A percentile compares a stretch with the other conserved stretches of the same genome.
phyloP scores from a whole-genome alignment of 495 filamentous ascomycete species.

The Daldinia concentrica region DNA sequence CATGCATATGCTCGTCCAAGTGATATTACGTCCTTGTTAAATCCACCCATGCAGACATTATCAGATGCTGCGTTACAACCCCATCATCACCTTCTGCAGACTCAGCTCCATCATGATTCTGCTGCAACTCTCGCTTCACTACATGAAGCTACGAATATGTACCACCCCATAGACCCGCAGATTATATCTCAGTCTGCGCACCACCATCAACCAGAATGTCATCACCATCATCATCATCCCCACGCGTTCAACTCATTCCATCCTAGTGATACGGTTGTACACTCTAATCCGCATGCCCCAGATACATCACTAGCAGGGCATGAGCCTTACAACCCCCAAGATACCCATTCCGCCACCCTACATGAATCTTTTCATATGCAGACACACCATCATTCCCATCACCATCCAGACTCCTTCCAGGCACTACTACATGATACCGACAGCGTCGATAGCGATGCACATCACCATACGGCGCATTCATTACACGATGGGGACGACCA shows the following conservation, averaged over 20 bases:
- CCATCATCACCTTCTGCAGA: conserved; percentile 43
- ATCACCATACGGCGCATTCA: conserved; percentile 29
- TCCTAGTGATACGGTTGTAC: conserved; percentile 23
- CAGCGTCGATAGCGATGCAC: conserved; percentile 16
- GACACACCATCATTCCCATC: conserved; percentile 40
- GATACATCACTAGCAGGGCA: conserved; percentile 35
- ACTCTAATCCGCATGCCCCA: conserved; percentile 26
- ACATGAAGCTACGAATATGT: conserved; percentile 45
- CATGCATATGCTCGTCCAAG: conserved; percentile 50
- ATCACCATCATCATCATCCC: conserved; percentile 35
- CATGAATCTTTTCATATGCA: conserved; percentile 28
- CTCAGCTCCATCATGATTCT: conserved; percentile 43
- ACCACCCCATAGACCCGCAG: conserved; percentile 62
- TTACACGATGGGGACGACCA: conserved; percentile 26
- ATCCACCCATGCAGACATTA: conserved; percentile 41
- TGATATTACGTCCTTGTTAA: conserved; percentile 49
- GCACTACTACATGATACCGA: conserved; percentile 53
- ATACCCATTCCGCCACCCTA: conserved; percentile 17
- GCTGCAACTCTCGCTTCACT: conserved; percentile 41
- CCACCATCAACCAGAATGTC: conserved; percentile 26
- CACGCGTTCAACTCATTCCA: conserved; percentile 38
- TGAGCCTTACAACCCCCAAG: conserved; percentile 34
- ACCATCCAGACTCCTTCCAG: conserved; percentile 52
- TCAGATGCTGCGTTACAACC: conserved; percentile 44
- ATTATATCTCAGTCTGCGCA: conserved; percentile 55